A percentile compares a stretch with the other conserved stretches of the same genome.
Conservation (phyloP, 129 eudicot species). For the Helichrysum umbraculigerum region DNA sequence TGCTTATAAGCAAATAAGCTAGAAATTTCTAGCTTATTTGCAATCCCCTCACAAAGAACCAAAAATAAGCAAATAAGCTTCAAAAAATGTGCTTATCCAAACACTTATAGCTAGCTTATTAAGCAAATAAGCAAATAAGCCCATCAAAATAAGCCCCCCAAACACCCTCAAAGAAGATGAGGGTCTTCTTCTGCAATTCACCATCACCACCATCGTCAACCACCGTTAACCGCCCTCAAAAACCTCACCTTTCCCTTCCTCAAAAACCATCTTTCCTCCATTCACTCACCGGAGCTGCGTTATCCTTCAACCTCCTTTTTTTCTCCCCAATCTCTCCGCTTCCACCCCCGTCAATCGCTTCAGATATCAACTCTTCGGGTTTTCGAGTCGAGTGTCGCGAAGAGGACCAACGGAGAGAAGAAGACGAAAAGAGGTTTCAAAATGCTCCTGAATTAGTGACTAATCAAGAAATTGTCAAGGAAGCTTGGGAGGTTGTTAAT, state of each 20-base stretch:
- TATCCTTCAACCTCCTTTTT: constrained; percentile 54
- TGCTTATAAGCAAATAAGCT: too few relatives aligned
- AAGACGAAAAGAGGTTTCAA: constrained; percentile 21
- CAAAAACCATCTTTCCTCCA: constrained; percentile 23
- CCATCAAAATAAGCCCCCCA: too few relatives aligned
- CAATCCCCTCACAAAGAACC: too few relatives aligned
- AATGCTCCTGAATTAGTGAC: constrained; percentile 44
- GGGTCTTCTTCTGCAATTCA: constrained; percentile 43
- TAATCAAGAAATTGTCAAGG: constrained; percentile 75
- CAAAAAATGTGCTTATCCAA: too few relatives aligned
- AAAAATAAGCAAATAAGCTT: too few relatives aligned
- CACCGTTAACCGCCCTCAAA: constrained; percentile 20
- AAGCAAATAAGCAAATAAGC: too few relatives aligned
- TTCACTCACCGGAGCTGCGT: constrained; percentile 34
- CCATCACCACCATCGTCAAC: constrained; percentile 17
- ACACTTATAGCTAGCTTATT: too few relatives aligned
- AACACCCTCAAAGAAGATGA: too few relatives aligned
- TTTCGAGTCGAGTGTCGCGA: constrained; percentile 44
- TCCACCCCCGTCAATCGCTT: constrained; percentile 33
- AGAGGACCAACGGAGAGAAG: constrained; percentile 41
- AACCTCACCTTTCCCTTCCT: constrained; percentile 9
- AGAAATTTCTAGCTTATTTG: too few relatives aligned
- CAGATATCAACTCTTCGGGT: background rate
- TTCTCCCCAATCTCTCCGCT: constrained; percentile 42
- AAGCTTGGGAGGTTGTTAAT: constrained; percentile 91